Evolutionary conservation across 805 yeast species (phyloP), one percentile per base, ranked within the genome.

Genomic region (Zygosaccharomyces lentus): DNA sequence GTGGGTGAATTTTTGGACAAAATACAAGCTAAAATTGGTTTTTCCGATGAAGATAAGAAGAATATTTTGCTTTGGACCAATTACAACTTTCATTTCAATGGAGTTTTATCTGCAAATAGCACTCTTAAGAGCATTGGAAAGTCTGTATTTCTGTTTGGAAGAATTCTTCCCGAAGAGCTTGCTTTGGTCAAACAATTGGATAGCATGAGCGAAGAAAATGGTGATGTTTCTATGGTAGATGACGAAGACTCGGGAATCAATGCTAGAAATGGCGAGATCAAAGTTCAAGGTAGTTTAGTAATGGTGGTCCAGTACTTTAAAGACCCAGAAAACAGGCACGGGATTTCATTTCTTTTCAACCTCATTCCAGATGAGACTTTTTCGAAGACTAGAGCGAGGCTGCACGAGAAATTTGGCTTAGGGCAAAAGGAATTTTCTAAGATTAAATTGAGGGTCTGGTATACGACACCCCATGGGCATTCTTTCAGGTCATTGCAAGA

Each of bases 331-430:
- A 68, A 73, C 34, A 71, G 76, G 17, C 98, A 90, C 64, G 90
- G 96, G n/a, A 72, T 84, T 40, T 95, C 97, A 3, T 90, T 90
- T 61, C 68, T 85, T 8, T 87, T 90, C 61, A 76, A 79, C n/a
- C 65, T 86, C 6, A 72, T 78, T 39, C 82, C 86, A 7, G 78
- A 73, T 10, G 99, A 93, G 62, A 66, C 68, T 37, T 77, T 86
- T 37, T 59, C 64, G 2, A 80, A 76, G 9, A 83, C 95, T 1
- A 80, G 75, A 55, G 72, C 68, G 13, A 76, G 98, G 50, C 69
- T 93, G 50, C 83, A 83, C 58, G 73, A 72, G 50, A 75, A 76
- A 42, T 67, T 90, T 50, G 96, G 96, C 0, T 67, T 87, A 45
- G 88, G 90, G 8, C 83, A 80, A 44, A 84, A 80, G 54, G 91